phyloP scores from a whole-genome alignment of 192 early-diverging fungal species.

The Linderina pennispora region DNA sequence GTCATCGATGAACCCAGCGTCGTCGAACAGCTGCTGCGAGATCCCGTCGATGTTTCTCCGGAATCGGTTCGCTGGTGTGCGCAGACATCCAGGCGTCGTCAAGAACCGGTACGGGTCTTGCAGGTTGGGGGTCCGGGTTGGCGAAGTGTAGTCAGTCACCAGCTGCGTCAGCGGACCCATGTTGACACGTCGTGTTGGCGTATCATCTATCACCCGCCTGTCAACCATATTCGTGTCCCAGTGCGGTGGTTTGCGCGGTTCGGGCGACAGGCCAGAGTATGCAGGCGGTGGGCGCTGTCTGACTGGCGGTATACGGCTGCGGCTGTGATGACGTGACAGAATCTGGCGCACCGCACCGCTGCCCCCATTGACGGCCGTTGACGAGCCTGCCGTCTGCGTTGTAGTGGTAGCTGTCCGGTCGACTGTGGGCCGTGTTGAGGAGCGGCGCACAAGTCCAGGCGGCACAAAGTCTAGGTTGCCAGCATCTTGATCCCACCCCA shows the following conservation, averaged over 20 bases:
- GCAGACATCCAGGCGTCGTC: constrained; percentile 13
- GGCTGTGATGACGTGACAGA: no score
- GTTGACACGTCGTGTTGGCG: constrained; percentile 23
- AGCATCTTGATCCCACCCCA: constrained; percentile 15
- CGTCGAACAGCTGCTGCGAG: constrained; percentile 8
- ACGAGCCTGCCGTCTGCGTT: no score
- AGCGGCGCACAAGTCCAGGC: constrained; percentile 16
- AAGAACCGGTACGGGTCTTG: constrained; percentile 1
- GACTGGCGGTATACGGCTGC: no score
- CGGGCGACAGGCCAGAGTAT: no score
- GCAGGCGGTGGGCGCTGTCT: no score
- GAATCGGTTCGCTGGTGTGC: constrained; percentile 1
- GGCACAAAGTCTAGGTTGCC: constrained; percentile 13
- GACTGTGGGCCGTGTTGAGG: no score
- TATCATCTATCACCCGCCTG: constrained; percentile 29
- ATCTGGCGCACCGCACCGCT: no score
- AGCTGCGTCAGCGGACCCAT: constrained; percentile 31
- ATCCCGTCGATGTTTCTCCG: constrained; percentile 6
- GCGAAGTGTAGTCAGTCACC: constrained; percentile 28
- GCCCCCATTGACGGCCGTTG: no score
- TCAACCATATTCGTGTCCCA: constrained; percentile 26
- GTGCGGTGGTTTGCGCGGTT: background rate
- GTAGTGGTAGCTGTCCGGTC: no score
- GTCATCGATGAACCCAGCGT: constrained; percentile 31
- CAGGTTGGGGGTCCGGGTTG: background rate